These are phyloP conservation scores for Ceratocystis ficicola DNA, from an alignment of 2,329 filamentous ascomycete genomes.

Conservation along the genomic window DNA sequence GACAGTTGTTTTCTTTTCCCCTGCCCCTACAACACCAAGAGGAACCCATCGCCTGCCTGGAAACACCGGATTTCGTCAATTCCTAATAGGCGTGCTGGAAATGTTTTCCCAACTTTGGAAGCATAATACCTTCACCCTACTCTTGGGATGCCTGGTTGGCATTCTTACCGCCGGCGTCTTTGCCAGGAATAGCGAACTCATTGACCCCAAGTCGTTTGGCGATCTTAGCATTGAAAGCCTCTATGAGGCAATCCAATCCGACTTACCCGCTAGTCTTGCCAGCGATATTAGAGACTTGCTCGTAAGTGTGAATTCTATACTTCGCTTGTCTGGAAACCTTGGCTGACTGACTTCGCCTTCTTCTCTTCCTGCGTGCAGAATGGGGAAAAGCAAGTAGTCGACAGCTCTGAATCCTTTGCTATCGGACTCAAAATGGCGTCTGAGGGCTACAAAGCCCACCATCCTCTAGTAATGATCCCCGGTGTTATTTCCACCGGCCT, in stretches of 20 bases:
- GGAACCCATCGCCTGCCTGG: not conserved
- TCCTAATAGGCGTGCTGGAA: not conserved
- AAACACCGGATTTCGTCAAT: not conserved
- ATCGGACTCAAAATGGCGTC: slow-evolving; percentile 71
- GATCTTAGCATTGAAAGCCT: slow-evolving; percentile 76
- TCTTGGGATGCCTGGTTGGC: slow-evolving; percentile 79
- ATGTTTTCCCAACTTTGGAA: slow-evolving; percentile 28
- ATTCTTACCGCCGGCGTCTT: slow-evolving; percentile 83
- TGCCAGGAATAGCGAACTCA: slow-evolving; percentile 76
- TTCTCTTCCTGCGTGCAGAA: slow-evolving; percentile 38
- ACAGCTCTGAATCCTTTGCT: slow-evolving; percentile 87
- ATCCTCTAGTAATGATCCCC: slow-evolving; percentile 93
- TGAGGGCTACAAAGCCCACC: slow-evolving; percentile 68
- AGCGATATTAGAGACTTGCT: slow-evolving; percentile 77
- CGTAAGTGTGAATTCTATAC: slow-evolving; percentile 37
- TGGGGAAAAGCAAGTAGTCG: slow-evolving; percentile 67
- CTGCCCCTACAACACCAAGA: not conserved
- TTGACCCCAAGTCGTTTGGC: slow-evolving; percentile 58
- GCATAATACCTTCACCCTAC: slow-evolving; percentile 69
- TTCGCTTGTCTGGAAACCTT: too few relatives aligned
- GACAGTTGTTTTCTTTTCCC: not conserved
- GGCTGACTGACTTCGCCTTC: too few relatives aligned
- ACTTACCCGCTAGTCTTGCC: slow-evolving; percentile 62
- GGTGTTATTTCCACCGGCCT: slow-evolving; percentile 95
- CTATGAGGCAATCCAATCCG: slow-evolving; percentile 69